phyloP scores from a whole-genome alignment of 768 basidiomycete species.

The Boletus patriciae region DNA sequence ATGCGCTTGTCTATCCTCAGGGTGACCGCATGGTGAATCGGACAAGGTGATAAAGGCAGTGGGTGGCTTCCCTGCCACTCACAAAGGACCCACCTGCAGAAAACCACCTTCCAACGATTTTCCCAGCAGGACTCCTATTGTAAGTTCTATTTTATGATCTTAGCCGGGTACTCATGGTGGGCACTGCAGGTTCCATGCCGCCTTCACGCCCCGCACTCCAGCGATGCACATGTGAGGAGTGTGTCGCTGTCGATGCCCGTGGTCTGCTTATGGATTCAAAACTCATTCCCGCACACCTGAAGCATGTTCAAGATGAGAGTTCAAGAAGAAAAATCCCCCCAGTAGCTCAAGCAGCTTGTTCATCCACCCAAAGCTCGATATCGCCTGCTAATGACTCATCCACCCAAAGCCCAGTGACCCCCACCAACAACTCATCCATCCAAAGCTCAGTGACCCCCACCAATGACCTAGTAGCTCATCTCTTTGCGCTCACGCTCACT shows the following conservation, averaged over 20 bases:
- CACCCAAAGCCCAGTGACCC: background rate
- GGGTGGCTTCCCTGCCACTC: too few relatives aligned
- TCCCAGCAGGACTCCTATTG: too few relatives aligned
- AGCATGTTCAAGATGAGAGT: background rate
- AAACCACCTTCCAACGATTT: too few relatives aligned
- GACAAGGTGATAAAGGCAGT: too few relatives aligned
- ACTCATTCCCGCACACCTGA: slow-evolving; percentile 6
- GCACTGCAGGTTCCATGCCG: background rate
- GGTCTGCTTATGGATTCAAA: background rate
- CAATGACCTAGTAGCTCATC: background rate
- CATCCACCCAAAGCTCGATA: too few relatives aligned
- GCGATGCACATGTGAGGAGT: slow-evolving; percentile 5
- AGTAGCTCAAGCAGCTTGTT: background rate
- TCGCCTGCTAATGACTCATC: background rate
- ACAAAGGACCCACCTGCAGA: too few relatives aligned
- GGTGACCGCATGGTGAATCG: too few relatives aligned
- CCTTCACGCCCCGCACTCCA: background rate
- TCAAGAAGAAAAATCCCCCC: too few relatives aligned
- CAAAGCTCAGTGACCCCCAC: background rate
- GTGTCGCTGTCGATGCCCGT: background rate
- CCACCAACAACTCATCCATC: background rate
- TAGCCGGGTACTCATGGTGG: too few relatives aligned
- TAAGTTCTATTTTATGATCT: too few relatives aligned
- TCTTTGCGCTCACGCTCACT: slow-evolving; percentile 1
- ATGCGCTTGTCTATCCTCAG: too few relatives aligned